Evolutionary conservation across 192 early-diverging fungal species (phyloP).

Genomic region (Coemansia sp.): DNA sequence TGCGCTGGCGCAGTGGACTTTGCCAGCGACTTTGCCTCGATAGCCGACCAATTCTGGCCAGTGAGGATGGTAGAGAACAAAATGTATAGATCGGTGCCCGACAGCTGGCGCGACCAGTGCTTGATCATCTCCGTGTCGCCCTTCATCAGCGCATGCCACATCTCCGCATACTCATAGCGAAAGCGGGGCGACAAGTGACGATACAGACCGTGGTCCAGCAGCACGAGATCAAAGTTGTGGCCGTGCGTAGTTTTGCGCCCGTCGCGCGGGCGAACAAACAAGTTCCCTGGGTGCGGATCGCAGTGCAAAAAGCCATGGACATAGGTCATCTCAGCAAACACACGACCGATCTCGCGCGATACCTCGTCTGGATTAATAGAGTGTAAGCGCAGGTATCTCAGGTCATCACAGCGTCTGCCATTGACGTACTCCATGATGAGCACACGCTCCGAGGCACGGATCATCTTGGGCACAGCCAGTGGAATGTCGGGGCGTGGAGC

Average conservation of each 20-base stretch:
- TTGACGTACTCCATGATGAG: constrained; percentile 86
- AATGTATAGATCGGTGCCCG: constrained; percentile 77
- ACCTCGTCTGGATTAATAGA: constrained; percentile 75
- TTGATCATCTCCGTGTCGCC: constrained; percentile 76
- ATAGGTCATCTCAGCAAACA: constrained; percentile 91
- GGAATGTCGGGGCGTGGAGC: constrained; percentile 43
- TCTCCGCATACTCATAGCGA: constrained; percentile 81
- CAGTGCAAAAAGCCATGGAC: constrained; percentile 84
- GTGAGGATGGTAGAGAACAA: constrained; percentile 89
- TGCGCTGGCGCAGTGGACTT: constrained; percentile 44
- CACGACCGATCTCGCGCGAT: constrained; percentile 70
- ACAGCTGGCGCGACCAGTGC: constrained; percentile 63
- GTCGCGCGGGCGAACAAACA: constrained; percentile 67
- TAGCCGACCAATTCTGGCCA: constrained; percentile 80
- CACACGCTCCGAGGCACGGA: constrained; percentile 75
- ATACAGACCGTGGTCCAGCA: constrained; percentile 91
- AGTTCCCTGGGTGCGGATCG: constrained; percentile 93
- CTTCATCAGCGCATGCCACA: constrained; percentile 83
- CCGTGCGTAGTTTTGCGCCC: constrained; percentile 47
- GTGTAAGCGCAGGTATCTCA: constrained; percentile 67
- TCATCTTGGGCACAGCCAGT: constrained; percentile 77
- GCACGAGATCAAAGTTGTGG: constrained; percentile 85
- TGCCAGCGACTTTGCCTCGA: constrained; percentile 48
- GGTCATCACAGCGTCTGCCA: constrained; percentile 78
- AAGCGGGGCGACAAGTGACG: constrained; percentile 70